These are phyloP conservation scores for Boletales sp. DNA, from an alignment of 768 basidiomycete species.

Conservation along the genomic window DNA sequence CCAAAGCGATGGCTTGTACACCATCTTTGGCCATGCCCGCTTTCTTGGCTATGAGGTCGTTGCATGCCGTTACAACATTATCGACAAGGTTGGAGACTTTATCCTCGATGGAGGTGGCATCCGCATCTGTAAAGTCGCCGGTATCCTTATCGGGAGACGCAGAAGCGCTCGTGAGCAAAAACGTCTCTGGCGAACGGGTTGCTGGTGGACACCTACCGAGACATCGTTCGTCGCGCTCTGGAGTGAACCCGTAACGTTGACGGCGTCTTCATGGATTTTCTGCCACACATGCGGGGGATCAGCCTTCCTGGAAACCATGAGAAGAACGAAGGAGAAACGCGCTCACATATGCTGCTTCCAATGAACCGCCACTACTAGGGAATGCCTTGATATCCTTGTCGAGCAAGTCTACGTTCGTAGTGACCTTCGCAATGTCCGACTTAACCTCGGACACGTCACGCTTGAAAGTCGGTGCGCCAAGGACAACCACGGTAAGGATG, in stretches of 20 bases:
- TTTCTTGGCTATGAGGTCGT: too few species aligned
- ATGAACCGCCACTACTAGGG: neutral
- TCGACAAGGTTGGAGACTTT: too few species aligned
- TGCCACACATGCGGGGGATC: neutral
- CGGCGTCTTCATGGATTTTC: neutral
- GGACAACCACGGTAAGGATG: constrained; percentile 3
- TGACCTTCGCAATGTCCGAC: neutral
- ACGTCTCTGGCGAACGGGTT: neutral
- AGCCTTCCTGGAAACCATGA: neutral
- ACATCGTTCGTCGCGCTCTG: neutral
- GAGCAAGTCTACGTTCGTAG: accelerated
- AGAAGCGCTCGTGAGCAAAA: too few species aligned
- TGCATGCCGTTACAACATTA: too few species aligned
- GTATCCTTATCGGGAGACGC: too few species aligned
- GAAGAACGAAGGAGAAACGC: too few species aligned
- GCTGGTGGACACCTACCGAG: neutral
- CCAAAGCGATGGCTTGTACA: too few species aligned
- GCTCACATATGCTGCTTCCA: neutral
- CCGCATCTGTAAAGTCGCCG: too few species aligned
- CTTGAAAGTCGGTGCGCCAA: constrained; percentile 9
- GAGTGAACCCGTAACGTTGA: accelerated
- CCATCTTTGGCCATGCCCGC: too few species aligned
- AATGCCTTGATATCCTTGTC: neutral
- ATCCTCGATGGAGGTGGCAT: too few species aligned
- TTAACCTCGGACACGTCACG: neutral